These are phyloP conservation scores for Monascus purpureus DNA, from an alignment of 495 filamentous ascomycete genomes.

Conservation along the genomic window DNA sequence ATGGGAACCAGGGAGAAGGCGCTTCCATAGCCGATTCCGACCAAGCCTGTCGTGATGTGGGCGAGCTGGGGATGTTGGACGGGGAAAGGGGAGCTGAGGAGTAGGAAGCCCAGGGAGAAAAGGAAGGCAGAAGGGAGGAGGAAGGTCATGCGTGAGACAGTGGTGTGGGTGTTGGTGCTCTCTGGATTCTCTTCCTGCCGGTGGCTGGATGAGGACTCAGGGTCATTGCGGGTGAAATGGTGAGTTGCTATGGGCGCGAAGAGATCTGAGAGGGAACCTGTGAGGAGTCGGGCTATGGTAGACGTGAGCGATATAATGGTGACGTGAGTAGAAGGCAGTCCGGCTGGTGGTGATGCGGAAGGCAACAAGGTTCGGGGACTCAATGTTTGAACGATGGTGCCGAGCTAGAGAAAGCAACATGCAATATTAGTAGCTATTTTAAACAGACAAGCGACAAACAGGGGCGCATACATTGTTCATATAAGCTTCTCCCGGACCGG, in stretches of 20 bases:
- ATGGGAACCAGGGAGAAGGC: slow-evolving; percentile 82
- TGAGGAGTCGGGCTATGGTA: slow-evolving; percentile 73
- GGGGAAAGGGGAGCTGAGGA: slow-evolving; percentile 57
- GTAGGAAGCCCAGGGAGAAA: slow-evolving; percentile 60
- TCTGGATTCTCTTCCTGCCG: slow-evolving; percentile 1
- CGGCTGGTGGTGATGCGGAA: slow-evolving; percentile 39
- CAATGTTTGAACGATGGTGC: slow-evolving; percentile 80
- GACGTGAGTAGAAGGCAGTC: slow-evolving; percentile 72
- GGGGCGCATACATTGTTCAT: slow-evolving; percentile 61
- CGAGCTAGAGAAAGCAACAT: slow-evolving; percentile 36
- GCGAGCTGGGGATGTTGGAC: slow-evolving; percentile 56
- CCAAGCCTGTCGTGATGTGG: slow-evolving; percentile 61
- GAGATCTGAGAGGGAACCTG: slow-evolving; percentile 75
- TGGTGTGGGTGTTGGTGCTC: slow-evolving; percentile 18
- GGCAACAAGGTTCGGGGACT: slow-evolving; percentile 44
- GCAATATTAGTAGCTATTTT: not conserved
- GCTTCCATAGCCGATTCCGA: slow-evolving; percentile 86
- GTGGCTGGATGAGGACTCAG: slow-evolving; percentile 15
- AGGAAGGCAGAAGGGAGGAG: slow-evolving; percentile 61
- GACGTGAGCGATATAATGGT: slow-evolving; percentile 82
- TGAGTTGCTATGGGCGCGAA: slow-evolving; percentile 54
- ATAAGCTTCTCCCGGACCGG: slow-evolving; percentile 88
- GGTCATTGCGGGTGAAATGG: slow-evolving; percentile 22
- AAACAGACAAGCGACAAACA: no score
- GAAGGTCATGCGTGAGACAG: slow-evolving; percentile 65